A percentile compares a stretch with the other conserved stretches of the same genome.
phyloP scores from a whole-genome alignment of 495 filamentous ascomycete genomes.

The Friedmanniomyces simplex region DNA sequence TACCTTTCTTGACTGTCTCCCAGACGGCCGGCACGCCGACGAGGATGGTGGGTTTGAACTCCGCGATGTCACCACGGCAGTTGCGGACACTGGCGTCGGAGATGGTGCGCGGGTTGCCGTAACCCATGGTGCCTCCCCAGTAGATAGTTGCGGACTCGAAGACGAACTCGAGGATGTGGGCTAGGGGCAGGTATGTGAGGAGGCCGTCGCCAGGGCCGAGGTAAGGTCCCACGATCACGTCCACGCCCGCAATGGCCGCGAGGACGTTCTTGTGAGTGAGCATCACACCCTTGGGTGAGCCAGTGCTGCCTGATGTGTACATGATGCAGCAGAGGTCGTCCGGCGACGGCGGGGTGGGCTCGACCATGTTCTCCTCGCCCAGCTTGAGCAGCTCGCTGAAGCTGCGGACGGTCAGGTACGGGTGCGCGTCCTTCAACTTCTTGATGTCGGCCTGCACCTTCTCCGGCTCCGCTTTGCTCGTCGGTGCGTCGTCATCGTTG shows the following conservation, averaged over 20 bases:
- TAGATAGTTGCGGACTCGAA: slow-evolving; percentile 88
- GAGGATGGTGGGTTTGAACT: slow-evolving; percentile 83
- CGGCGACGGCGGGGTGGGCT: slow-evolving; percentile 66
- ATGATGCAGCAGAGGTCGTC: slow-evolving; percentile 97
- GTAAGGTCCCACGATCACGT: slow-evolving; percentile 71
- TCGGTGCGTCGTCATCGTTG: slow-evolving; percentile 56
- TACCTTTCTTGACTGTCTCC: slow-evolving; percentile 97
- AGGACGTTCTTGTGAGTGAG: slow-evolving; percentile 83
- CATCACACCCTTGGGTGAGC: slow-evolving; percentile 89
- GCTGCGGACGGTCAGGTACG: slow-evolving; percentile 62
- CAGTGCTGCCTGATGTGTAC: slow-evolving; percentile 99
- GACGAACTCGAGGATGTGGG: slow-evolving; percentile 95
- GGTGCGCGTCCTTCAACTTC: slow-evolving; percentile 59
- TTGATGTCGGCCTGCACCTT: slow-evolving; percentile 54
- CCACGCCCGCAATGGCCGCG: slow-evolving; percentile 80
- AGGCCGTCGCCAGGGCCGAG: slow-evolving; percentile 78
- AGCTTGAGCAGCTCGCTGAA: slow-evolving; percentile 76
- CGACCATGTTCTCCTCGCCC: slow-evolving; percentile 72
- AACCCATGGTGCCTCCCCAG: slow-evolving; percentile 96
- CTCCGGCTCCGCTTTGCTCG: slow-evolving; percentile 48
- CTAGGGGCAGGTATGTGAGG: slow-evolving; percentile 84
- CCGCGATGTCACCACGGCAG: slow-evolving; percentile 90
- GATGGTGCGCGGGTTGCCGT: slow-evolving; percentile 87
- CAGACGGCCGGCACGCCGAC: slow-evolving; percentile 95
- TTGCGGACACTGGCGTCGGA: slow-evolving; percentile 84